A percentile compares a stretch with the other conserved stretches of the same genome.
phyloP scores from a whole-genome alignment of 2,329 filamentous ascomycete species.

The Myriosclerotinia scirpicola region DNA sequence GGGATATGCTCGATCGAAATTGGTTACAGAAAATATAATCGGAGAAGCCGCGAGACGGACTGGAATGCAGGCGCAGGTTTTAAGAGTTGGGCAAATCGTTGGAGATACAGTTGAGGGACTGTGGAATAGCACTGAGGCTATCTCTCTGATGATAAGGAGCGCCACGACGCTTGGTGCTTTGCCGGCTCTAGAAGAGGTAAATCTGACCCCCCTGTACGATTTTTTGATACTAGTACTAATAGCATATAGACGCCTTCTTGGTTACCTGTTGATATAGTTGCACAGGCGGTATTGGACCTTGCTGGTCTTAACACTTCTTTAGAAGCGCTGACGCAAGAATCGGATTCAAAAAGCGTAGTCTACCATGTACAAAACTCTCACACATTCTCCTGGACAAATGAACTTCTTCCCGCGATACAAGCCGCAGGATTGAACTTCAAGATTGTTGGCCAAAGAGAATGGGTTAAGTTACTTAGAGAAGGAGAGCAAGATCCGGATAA shows the following conservation, averaged over 20 bases:
- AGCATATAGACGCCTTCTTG: conserved; percentile 42
- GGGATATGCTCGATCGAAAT: conserved; percentile 53
- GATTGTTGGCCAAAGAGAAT: conserved; percentile 46
- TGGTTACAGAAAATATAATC: conserved; percentile 50
- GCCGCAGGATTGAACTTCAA: conserved; percentile 48
- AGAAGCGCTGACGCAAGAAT: not conserved
- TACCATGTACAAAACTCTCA: conserved; percentile 55
- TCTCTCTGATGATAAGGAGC: conserved; percentile 52
- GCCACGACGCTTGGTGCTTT: conserved; percentile 47
- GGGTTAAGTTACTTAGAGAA: conserved; percentile 47
- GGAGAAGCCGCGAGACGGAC: conserved; percentile 40
- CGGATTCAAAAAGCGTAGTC: conserved; percentile 33
- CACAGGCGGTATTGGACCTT: conserved; percentile 45
- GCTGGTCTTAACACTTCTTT: conserved; percentile 31
- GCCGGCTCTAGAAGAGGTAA: conserved; percentile 47
- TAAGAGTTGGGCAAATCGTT: conserved; percentile 53
- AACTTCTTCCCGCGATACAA: conserved; percentile 53
- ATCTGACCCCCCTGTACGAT: too few species aligned
- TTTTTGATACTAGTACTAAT: not conserved
- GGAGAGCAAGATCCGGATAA: conserved; percentile 50
- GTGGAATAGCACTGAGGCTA: conserved; percentile 54
- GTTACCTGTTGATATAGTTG: conserved; percentile 50
- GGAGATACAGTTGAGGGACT: conserved; percentile 49
- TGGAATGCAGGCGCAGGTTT: conserved; percentile 42
- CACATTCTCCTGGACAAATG: conserved; percentile 49